Evolutionary conservation across 116 monocot species (phyloP).

Genomic region (Papilionanthe hybrid): DNA sequence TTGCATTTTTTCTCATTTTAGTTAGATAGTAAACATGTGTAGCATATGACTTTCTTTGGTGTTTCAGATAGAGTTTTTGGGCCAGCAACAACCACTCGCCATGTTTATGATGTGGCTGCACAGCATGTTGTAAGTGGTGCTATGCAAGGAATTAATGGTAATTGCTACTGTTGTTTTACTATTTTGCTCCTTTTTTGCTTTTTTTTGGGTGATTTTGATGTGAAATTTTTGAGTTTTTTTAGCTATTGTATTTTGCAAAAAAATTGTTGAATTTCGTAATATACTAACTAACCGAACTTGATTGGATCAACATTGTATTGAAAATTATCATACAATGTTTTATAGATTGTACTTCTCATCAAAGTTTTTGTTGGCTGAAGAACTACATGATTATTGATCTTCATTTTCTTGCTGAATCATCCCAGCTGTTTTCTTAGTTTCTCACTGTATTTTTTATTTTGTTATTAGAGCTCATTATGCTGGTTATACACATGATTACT

Average conservation of each 20-base stretch:
- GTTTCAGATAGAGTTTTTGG: slow-evolving; percentile 90
- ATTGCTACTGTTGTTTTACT: slow-evolving; percentile 1
- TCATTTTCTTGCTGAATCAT: neutral
- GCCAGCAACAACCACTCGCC: slow-evolving; percentile 89
- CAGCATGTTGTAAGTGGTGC: slow-evolving; percentile 90
- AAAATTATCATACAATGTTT: neutral
- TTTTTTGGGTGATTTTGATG: neutral
- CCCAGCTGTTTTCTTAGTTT: slow-evolving; percentile 3
- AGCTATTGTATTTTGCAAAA: neutral
- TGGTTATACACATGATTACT: neutral
- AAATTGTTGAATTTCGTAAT: neutral
- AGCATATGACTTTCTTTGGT: slow-evolving; percentile 10
- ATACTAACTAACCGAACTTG: neutral
- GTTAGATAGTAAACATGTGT: neutral
- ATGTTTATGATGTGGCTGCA: slow-evolving; percentile 94
- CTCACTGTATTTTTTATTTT: neutral
- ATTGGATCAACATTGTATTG: neutral
- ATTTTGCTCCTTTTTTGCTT: neutral
- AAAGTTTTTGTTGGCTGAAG: neutral
- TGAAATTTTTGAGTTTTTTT: neutral
- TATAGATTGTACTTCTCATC: neutral
- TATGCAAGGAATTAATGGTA: slow-evolving; percentile 99
- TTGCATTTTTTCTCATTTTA: neutral
- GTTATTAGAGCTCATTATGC: neutral
- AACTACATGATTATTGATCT: neutral